Conservation (phyloP, 768 basidiomycete genomes). For the Arthromyces matolae region DNA sequence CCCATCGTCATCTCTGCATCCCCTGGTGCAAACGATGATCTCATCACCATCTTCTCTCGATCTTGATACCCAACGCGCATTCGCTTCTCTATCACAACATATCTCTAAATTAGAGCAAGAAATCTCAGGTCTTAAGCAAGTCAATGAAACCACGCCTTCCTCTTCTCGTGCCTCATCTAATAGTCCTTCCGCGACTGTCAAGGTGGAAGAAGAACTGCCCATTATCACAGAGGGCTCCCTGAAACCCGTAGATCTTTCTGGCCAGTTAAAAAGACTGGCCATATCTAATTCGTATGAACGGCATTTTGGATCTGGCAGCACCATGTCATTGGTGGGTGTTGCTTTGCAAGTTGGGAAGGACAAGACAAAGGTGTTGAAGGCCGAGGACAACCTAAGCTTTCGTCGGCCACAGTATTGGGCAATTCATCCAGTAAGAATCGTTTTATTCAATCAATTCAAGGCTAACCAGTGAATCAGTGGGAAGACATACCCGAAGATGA, state of each 20-base stretch:
- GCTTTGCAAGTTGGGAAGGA: slow-evolving; percentile 16
- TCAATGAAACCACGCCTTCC: not conserved
- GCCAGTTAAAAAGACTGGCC: slow-evolving; percentile 14
- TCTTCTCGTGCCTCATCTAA: slow-evolving; percentile 2
- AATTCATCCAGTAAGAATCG: slow-evolving; percentile 15
- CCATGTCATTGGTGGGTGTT: slow-evolving; percentile 16
- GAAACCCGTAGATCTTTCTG: slow-evolving; percentile 8
- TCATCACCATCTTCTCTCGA: slow-evolving; percentile 7
- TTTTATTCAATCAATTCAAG: too few relatives aligned
- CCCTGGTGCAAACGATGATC: slow-evolving; percentile 14
- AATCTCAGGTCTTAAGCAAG: slow-evolving; percentile 10
- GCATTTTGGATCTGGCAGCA: slow-evolving; percentile 18
- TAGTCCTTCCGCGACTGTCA: not conserved
- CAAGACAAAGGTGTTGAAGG: not conserved
- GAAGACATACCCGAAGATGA: slow-evolving; percentile 25
- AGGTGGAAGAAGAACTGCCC: not conserved
- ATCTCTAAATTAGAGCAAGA: slow-evolving; percentile 15
- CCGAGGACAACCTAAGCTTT: slow-evolving; percentile 1
- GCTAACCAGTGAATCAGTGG: too few relatives aligned
- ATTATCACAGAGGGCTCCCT: not conserved
- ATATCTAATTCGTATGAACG: slow-evolving; percentile 11
- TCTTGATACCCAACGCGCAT: slow-evolving; percentile 7
- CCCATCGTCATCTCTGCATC: slow-evolving; percentile 1
- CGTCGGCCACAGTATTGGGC: slow-evolving; percentile 16
- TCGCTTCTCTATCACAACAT: slow-evolving; percentile 13